Evolutionary conservation across 495 filamentous ascomycete genomes (phyloP).

Genomic region (Trichoderma virens): DNA sequence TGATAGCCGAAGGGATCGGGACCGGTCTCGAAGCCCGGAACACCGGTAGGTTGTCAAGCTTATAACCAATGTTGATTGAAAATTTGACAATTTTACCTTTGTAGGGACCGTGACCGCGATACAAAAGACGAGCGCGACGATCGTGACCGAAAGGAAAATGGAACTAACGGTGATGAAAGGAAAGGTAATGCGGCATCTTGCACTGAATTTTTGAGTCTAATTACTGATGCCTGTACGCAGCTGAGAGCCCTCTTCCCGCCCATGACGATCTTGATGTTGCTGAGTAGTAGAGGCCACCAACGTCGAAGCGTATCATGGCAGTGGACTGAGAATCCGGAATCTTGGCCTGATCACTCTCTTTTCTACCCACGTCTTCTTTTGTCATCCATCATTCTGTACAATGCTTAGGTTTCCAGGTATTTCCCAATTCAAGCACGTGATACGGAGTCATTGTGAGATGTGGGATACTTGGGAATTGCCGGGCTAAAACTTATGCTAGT

Average conservation of each 20-base stretch:
- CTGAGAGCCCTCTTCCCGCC: constrained; percentile 72
- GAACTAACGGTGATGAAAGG: constrained; percentile 71
- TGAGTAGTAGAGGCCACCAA: constrained; percentile 49
- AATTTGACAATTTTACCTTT: constrained; percentile 11
- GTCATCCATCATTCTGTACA: background rate
- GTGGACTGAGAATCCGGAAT: background rate
- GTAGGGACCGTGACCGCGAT: constrained; percentile 46
- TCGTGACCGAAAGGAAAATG: constrained; percentile 55
- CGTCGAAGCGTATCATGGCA: background rate
- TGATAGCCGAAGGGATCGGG: constrained; percentile 59
- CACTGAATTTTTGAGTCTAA: constrained; percentile 10
- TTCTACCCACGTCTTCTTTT: background rate
- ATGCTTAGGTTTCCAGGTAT: background rate
- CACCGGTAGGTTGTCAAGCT: constrained; percentile 53
- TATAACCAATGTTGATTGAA: constrained; percentile 8
- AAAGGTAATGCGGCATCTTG: constrained; percentile 58
- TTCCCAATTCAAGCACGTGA: background rate
- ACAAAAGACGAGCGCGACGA: constrained; percentile 49
- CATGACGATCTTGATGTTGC: constrained; percentile 97
- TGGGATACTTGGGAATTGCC: background rate
- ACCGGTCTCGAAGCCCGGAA: constrained; percentile 68
- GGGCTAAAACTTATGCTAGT: background rate
- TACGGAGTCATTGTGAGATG: background rate
- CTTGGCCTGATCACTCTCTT: background rate
- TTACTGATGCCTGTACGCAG: constrained; percentile 27